These are phyloP conservation scores for Penicillium paradoxum DNA, from an alignment of 495 filamentous ascomycete species.

Conservation along the genomic window DNA sequence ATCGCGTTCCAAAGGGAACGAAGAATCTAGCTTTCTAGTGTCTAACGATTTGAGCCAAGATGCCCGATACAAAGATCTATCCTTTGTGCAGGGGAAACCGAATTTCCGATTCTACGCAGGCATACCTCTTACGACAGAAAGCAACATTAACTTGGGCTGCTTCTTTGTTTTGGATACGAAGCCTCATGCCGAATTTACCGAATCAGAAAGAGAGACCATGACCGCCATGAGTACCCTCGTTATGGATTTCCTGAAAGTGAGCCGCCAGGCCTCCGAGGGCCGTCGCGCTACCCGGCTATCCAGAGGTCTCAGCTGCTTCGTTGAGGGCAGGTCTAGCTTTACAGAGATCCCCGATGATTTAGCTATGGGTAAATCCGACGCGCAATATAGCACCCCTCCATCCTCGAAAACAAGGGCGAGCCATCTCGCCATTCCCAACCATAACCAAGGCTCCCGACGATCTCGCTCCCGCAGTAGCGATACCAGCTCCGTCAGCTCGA, in stretches of 20 bases:
- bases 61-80: constrained; percentile 36
- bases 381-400: not conserved
- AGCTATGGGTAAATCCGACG: not conserved
- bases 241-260: constrained; percentile 60
- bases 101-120: constrained; percentile 46
- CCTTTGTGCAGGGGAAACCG: constrained; percentile 38
- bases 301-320: constrained; percentile 56
- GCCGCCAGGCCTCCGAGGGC: constrained; percentile 51
- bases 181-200: constrained; percentile 27
- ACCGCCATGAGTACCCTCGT: constrained; percentile 48
- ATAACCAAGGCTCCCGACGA: constrained; percentile 1
- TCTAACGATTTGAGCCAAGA: constrained; percentile 38
- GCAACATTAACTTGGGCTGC: constrained; percentile 64
- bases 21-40: constrained; percentile 32
- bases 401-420: constrained; percentile 4
- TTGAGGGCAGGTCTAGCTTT: constrained; percentile 44
- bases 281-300: constrained; percentile 53
- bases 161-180: constrained; percentile 58
- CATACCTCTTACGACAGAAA: constrained; percentile 55
- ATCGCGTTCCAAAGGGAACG: constrained; percentile 25
- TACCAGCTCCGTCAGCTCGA: constrained; percentile 20
- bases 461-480: constrained; percentile 26
- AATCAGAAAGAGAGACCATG: constrained; percentile 33
- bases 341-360: constrained; percentile 15
- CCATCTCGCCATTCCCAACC: constrained; percentile 7